Percentiles rank a stretch among this genome's conserved stretches.
Evolutionary conservation across 1,284 basidiomycete species (phyloP).

Genomic region (Inonotus hispidus): DNA sequence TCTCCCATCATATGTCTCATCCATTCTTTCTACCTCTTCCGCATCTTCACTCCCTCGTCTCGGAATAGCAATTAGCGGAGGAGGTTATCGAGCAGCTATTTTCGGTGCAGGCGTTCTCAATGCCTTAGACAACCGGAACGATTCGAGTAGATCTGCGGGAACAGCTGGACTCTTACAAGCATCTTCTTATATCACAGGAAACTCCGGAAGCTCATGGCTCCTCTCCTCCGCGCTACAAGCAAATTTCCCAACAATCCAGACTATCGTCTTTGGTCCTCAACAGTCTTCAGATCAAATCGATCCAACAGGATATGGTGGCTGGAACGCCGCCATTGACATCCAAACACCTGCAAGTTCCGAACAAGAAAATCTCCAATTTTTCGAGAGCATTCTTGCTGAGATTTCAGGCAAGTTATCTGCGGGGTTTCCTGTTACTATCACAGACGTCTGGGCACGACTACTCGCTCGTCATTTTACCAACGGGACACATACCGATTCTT

Average conservation of each 20-base stretch:
- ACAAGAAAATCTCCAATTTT: constrained; percentile 22
- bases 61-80: constrained; percentile 42
- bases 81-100: constrained; percentile 42
- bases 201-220: constrained; percentile 40
- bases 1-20: constrained; percentile 33
- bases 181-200: constrained; percentile 37
- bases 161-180: constrained; percentile 48
- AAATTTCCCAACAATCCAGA: constrained; percentile 34
- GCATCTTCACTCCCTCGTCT: constrained; percentile 31
- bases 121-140: constrained; percentile 45
- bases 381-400: constrained; percentile 27
- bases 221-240: constrained; percentile 35
- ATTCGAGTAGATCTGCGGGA: constrained; percentile 34
- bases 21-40: constrained; percentile 27
- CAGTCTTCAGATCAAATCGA: constrained; percentile 11
- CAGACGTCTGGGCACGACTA: constrained; percentile 30
- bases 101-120: constrained; percentile 47
- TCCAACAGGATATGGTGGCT: constrained; percentile 29
- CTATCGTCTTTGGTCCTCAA: constrained; percentile 32
- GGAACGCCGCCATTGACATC: constrained; percentile 30
- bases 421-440: constrained; percentile 31
- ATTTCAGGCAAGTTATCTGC: constrained; percentile 29
- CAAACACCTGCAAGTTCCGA: constrained; percentile 18
- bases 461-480: constrained; percentile 37
- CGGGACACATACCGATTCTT: constrained; percentile 31